These are phyloP conservation scores for Cocos nucifera DNA, from an alignment of 176 grass and related monocot species.

Conservation along the genomic window DNA sequence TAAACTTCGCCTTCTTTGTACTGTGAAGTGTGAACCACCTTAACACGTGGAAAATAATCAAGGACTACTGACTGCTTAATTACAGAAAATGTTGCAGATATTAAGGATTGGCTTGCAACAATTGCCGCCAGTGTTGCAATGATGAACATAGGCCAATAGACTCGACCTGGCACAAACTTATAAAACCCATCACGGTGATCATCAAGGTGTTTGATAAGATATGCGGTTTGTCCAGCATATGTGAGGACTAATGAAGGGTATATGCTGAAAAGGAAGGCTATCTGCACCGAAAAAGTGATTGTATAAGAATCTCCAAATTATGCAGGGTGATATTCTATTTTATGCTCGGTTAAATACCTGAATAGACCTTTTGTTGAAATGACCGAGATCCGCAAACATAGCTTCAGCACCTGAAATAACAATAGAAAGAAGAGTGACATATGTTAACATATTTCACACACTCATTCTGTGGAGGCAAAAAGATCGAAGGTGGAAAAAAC, in stretches of 20 bases:
- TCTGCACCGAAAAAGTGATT: constrained; percentile 31
- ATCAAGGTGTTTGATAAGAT: constrained; percentile 65
- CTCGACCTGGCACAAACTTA: constrained; percentile 51
- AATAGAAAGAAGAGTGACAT: background rate
- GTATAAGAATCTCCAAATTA: background rate
- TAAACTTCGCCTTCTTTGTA: constrained; percentile 83
- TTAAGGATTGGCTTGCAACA: constrained; percentile 79
- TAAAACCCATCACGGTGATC: constrained; percentile 71
- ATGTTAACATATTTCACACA: too few relatives aligned
- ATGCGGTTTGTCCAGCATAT: constrained; percentile 80
- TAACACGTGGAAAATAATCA: constrained; percentile 71
- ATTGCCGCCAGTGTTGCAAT: constrained; percentile 64
- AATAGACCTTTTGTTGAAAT: constrained; percentile 76
- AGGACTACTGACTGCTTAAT: constrained; percentile 81
- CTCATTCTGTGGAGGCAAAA: background rate
- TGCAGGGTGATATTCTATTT: too few relatives aligned
- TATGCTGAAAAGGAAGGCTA: constrained; percentile 71
- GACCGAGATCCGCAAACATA: constrained; percentile 89
- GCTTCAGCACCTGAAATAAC: constrained; percentile 54
- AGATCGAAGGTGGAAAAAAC: constrained; percentile 13
- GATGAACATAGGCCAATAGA: constrained; percentile 90
- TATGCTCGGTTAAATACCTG: constrained; percentile 31
- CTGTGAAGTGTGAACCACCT: constrained; percentile 75
- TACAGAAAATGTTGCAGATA: constrained; percentile 82
- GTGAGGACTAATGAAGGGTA: constrained; percentile 83